phyloP scores from a whole-genome alignment of 164 flowering plant species.

The Tetrastigma voinierianum region DNA sequence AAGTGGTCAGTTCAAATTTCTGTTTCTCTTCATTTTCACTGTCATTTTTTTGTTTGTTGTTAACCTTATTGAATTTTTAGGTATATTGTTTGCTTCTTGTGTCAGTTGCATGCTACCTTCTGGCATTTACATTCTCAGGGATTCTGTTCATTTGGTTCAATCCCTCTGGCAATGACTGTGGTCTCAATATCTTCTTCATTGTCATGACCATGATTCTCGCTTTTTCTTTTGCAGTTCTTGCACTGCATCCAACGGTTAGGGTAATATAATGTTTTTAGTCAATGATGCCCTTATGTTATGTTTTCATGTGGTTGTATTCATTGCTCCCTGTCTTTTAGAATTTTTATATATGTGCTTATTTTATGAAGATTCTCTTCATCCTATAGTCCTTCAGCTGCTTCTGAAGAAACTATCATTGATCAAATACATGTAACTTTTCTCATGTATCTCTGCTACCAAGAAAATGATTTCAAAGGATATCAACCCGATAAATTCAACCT shows the following conservation, averaged over 20 bases:
- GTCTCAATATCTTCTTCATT: constrained; percentile 86
- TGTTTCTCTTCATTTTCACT: constrained; percentile 1
- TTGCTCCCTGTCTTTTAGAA: too few species aligned
- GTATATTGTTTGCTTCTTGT: constrained; percentile 75
- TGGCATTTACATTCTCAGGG: constrained; percentile 64
- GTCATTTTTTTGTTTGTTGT: constrained; percentile 2
- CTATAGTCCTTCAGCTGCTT: not conserved
- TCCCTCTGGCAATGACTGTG: constrained; percentile 92
- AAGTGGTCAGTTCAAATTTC: constrained; percentile 62
- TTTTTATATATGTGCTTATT: not conserved
- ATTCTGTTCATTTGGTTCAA: constrained; percentile 92
- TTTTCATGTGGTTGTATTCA: not conserved
- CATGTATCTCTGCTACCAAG: not conserved
- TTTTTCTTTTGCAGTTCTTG: constrained; percentile 65
- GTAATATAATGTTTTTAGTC: not conserved
- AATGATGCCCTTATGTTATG: not conserved
- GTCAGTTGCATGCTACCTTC: constrained; percentile 78
- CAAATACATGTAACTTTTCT: not conserved
- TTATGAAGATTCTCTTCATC: not conserved
- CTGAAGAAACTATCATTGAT: not conserved
- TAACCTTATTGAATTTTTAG: constrained; percentile 35
- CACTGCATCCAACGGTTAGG: constrained; percentile 82
- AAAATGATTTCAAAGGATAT: not conserved
- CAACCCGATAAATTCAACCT: not conserved
- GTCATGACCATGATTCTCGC: constrained; percentile 90